These are phyloP conservation scores for Blepharisma stoltei DNA, from an alignment of 73 alveolate genomes.

Conservation along the genomic window DNA sequence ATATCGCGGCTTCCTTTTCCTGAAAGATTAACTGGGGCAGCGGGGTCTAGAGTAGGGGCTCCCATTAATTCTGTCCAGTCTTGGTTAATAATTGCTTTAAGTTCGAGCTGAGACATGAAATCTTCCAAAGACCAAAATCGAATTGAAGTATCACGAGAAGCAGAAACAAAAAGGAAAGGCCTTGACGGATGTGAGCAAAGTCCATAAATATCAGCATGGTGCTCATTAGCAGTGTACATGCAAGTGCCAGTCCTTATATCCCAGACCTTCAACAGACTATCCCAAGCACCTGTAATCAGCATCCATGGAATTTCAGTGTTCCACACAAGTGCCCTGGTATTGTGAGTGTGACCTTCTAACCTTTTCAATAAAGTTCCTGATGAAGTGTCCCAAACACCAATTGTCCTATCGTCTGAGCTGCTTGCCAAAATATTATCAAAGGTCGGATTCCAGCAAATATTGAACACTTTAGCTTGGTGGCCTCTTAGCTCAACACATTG, in stretches of 20 bases:
- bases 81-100: neutral
- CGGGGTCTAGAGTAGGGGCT: slow-evolving; percentile 14
- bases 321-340: slow-evolving; percentile 72
- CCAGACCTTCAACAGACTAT: slow-evolving; percentile 69
- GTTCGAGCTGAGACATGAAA: neutral
- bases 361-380: slow-evolving; percentile 30
- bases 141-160: slow-evolving; percentile 78
- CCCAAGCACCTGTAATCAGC: slow-evolving; percentile 81
- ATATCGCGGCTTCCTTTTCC: slow-evolving; percentile 40
- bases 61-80: neutral
- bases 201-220: slow-evolving; percentile 84
- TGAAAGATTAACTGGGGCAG: slow-evolving; percentile 25
- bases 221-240: slow-evolving; percentile 55
- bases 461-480: slow-evolving; percentile 60
- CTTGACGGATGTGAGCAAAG: slow-evolving; percentile 60
- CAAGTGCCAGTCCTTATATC: slow-evolving; percentile 67
- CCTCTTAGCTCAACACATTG: slow-evolving; percentile 41
- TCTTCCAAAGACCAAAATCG: slow-evolving; percentile 59
- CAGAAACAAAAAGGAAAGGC: slow-evolving; percentile 73
- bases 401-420: slow-evolving; percentile 72
- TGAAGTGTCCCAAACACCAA: slow-evolving; percentile 65
- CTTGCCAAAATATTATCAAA: slow-evolving; percentile 61
- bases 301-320: slow-evolving; percentile 68
- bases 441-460: slow-evolving; percentile 55
- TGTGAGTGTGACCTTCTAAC: slow-evolving; percentile 73